phyloP scores from a whole-genome alignment of 352 stramenopile species.

The Globisporangium nodosum region DNA sequence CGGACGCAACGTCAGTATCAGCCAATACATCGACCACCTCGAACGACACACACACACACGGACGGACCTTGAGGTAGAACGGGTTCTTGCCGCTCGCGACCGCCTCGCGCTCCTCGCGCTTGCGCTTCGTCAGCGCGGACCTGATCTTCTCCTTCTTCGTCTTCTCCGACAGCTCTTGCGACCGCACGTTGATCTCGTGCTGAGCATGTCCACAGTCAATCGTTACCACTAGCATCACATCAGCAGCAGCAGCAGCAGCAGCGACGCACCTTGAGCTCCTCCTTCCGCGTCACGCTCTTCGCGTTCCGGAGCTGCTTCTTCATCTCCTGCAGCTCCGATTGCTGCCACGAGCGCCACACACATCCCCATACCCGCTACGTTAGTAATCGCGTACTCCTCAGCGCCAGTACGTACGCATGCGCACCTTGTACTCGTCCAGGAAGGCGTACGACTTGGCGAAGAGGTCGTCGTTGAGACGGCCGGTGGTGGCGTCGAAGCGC shows the following conservation, averaged over 20 bases:
- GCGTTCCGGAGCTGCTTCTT: conserved; percentile 70
- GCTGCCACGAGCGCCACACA: conserved; percentile 15
- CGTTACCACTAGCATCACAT: background rate
- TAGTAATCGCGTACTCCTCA: background rate
- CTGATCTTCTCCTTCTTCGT: conserved; percentile 74
- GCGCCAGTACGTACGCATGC: background rate
- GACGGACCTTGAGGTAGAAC: conserved; percentile 85
- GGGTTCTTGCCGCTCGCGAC: conserved; percentile 88
- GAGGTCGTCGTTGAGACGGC: conserved; percentile 86
- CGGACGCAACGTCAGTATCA: background rate
- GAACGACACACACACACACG: background rate
- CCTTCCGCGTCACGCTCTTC: conserved; percentile 63
- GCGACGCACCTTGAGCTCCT: conserved; percentile 64
- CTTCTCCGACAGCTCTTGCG: conserved; percentile 68
- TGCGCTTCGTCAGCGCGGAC: conserved; percentile 67
- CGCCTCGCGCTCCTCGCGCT: conserved; percentile 82
- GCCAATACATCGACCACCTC: background rate
- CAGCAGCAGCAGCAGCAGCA: background rate
- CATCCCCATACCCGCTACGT: background rate
- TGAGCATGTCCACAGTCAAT: conserved; percentile 8
- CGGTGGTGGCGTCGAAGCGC: conserved; percentile 80
- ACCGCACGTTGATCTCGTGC: conserved; percentile 62
- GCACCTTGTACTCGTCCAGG: conserved; percentile 83
- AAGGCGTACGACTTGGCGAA: conserved; percentile 88
- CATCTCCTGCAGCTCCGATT: conserved; percentile 80